Evolutionary conservation across 192 early-diverging fungal species (phyloP), one percentile per base, ranked within the genome.

Genomic region (Mortierella hygrophila): DNA sequence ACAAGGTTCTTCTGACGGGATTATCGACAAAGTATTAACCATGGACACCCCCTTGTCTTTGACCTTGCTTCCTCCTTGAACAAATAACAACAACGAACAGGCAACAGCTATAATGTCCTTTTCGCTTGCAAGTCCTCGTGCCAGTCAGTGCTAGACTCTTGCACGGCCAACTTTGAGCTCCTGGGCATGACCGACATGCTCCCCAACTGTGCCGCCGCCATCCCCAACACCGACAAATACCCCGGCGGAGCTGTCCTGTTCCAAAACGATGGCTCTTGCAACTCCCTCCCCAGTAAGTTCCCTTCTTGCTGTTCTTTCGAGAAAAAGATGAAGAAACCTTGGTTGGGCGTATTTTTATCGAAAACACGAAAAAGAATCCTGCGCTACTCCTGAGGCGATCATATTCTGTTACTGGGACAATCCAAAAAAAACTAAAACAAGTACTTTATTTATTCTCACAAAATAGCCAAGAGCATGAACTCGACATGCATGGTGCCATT

Each of bases 61-160:
- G 16, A 60, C 16, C n/a, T 46, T 68, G 0, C 32, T 3, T 44
- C 40, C 40, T 15, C 8, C 3, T 46, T 15, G 9, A 46, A 13
- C 44, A 46, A 46, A 46, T 13, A 46, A 46, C 9, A 46, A 13
- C 13, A 47, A 38, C 29, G 41, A 52, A 68, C 38, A 78, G 78
- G 79, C 70, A 81, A 81, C 52, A 80, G 75, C 54, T 86, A 68
- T 40, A 78, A 81, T 81, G 76, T 86, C n/a, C 54, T 86, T 2
- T 86, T 86, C 10, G 83, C 88, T 9, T 89, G 88, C 52, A 26
- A 83, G 40, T 89, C 88, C n/a, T 73, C 88, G 16, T 89, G 88
- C 38, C 75, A 79, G 72, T 54, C 75, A 16, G 88, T 77, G 1
- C 40, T 41, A 18, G 13, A 69, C 7, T 72, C 77, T 26, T 89